Base-by-base conservation (phyloP, 805 yeast genomes). In the Candida palmyrensis region DNA sequence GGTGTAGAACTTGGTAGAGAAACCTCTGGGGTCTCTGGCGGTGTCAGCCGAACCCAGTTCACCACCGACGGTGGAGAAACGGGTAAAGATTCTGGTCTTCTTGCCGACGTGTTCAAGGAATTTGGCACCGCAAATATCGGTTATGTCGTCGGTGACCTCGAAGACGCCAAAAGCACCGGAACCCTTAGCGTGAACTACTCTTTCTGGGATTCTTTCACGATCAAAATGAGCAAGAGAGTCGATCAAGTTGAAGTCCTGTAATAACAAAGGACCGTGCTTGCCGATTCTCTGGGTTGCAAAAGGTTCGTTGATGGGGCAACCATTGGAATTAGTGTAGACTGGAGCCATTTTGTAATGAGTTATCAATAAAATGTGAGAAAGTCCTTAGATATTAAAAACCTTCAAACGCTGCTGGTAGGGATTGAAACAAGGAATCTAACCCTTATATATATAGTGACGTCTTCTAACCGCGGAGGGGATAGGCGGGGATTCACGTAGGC, bases 121-220 rank as follows among this genome's bases (percentile, higher is more conserved):
- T 36, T 75, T 75, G 31, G 92, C 78, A 17, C 73, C 67, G 51
- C 82, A 76, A 29, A 83, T 50, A 54, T 83, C 90, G 7, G 85
- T 64, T 50, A 85, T 78, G 49, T 85, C 94, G 47, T 86, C 90
- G 9, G 95, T 86, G 33, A 82, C 89, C 58, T 83, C 94, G 55
- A 87, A 87, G 44, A 70, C 73, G 44, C 95, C 95, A 55, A 70
- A 84, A 7, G 95, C 95, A 53, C 96, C 96, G 10, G 89, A 82
- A 46, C 95, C 96, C 57, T 86, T 86, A 35, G 96, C 96, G 53
- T 86, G 96, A 22, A 87, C 95, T 37, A 86, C 95, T 62, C 96
- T 73, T 65, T 87, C 95, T 9, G 95, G 95, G 43, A 86, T 82
- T 60, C 95, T 70, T 62, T 86, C 96, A 46, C 95, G 72, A 62